A percentile compares a stretch with the other conserved stretches of the same genome.
Evolutionary conservation across 2,329 filamentous ascomycete genomes (phyloP).

Genomic region (Diplodia intermedia): DNA sequence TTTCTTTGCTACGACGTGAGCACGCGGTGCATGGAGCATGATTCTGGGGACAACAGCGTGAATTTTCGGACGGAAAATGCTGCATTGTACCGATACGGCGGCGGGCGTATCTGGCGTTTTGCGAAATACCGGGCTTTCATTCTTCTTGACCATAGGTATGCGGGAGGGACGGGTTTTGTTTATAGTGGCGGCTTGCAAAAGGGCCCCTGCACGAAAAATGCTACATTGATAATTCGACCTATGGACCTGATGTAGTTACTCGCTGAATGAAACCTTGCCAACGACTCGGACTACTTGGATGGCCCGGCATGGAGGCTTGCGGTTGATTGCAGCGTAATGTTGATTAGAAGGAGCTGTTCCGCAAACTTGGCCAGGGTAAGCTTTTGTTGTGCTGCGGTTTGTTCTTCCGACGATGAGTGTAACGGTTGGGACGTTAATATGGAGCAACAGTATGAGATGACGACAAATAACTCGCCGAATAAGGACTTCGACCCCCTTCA

Average conservation of each 20-base stretch:
- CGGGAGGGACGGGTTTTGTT: constrained; percentile 21
- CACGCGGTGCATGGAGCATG: constrained; percentile 24
- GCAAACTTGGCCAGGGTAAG: no score
- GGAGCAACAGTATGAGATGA: background rate
- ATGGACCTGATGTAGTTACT: no score
- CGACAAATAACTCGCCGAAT: background rate
- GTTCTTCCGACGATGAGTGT: background rate
- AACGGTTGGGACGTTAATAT: background rate
- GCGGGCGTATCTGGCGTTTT: constrained; percentile 31
- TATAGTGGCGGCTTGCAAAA: constrained; percentile 20
- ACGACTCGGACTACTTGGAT: background rate
- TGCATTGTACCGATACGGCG: constrained; percentile 33
- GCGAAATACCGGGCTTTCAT: constrained; percentile 30
- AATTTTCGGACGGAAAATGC: constrained; percentile 27
- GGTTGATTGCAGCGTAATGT: no score
- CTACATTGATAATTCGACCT: constrained; percentile 19
- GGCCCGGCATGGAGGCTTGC: no score
- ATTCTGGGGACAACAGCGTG: constrained; percentile 20
- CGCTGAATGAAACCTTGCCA: background rate
- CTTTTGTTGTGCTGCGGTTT: no score
- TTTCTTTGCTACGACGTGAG: constrained; percentile 23
- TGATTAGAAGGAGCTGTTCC: no score
- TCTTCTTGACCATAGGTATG: constrained; percentile 17
- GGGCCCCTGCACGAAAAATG: constrained; percentile 28
- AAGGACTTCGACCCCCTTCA: background rate